Percentiles rank a stretch among this genome's conserved stretches.
These are phyloP conservation scores for Scolecobasidium constrictum DNA, from an alignment of 2,329 filamentous ascomycete genomes.

Conservation along the genomic window DNA sequence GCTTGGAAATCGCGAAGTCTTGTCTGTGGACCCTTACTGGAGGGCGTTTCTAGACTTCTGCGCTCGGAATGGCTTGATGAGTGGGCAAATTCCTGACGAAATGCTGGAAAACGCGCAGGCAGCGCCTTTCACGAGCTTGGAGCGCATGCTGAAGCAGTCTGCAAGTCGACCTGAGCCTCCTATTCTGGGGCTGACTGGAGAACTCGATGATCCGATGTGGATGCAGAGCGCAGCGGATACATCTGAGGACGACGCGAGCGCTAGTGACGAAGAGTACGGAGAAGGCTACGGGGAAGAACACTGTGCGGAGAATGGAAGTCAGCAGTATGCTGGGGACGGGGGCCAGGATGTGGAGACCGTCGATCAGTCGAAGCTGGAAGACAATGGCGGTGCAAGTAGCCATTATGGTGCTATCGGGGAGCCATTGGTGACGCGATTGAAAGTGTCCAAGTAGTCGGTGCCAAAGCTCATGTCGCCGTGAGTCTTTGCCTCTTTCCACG, in stretches of 20 bases:
- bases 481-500: too few species aligned
- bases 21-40: constrained; percentile 28
- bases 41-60: constrained; percentile 26
- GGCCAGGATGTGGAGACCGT: too few species aligned
- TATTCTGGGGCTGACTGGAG: background rate
- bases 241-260: background rate
- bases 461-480: too few species aligned
- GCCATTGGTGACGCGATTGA: too few species aligned
- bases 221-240: background rate
- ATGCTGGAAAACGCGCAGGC: background rate
- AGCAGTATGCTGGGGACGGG: background rate
- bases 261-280: background rate
- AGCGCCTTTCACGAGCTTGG: background rate
- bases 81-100: constrained; percentile 12
- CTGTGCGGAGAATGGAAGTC: background rate
- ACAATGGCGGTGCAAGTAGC: too few species aligned
- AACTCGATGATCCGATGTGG: constrained; percentile 7
- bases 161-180: background rate
- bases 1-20: constrained; percentile 28
- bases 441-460: too few species aligned
- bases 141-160: background rate
- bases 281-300: background rate
- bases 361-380: too few species aligned
- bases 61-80: constrained; percentile 24
- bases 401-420: too few species aligned